Evolutionary conservation across 148 eudicot species (phyloP), one percentile per base, ranked within the genome.

Genomic region (Linanthus parryae): DNA sequence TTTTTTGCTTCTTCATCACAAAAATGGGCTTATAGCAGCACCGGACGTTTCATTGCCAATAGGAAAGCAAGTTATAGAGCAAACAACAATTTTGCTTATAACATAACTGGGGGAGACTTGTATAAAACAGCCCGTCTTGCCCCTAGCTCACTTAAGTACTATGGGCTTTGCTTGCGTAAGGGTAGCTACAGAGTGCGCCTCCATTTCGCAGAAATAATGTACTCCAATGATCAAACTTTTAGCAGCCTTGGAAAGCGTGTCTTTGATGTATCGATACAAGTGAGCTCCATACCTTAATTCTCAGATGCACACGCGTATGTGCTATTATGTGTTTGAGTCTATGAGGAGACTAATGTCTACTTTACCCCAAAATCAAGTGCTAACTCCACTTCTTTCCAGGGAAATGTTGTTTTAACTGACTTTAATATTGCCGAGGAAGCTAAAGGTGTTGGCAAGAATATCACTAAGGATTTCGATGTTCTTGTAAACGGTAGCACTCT

Each of bases 211-310:
- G 95, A 85, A 68, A 79, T 82, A 23, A 67, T 60, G 62, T 80
- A n/a, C 47, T 48, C 78, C 8, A 54, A 63, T 59, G 73, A 78
- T 62, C 61, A 62, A 52, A 82, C 65, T 16, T 82, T 54, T 66
- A 73, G 65, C 59, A 80, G 83, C 65, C 44, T 64, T 7, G 97
- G 95, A 16, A 78, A 71, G 34, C 84, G 97, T 45, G 50, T 77
- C 19, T 89, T 89, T 48, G 85, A 85, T 68, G 81, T 89, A 12
- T 59, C 85, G 34, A 81, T 88, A 63, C 96, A 84, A 80, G 96
- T 86, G 52, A 77, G 75, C 57, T 22, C 47, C 63, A 60, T 8
- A 34, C 48, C 21, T 33, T 31, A 29, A 40, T 30, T 2, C 21
- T 22, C n/a, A n/a, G n/a, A n/a, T n/a, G n/a, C n/a, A n/a, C n/a